Evolutionary conservation across 352 stramenopile species (phyloP).

Genomic region (Pseudoperonospora humuli): DNA sequence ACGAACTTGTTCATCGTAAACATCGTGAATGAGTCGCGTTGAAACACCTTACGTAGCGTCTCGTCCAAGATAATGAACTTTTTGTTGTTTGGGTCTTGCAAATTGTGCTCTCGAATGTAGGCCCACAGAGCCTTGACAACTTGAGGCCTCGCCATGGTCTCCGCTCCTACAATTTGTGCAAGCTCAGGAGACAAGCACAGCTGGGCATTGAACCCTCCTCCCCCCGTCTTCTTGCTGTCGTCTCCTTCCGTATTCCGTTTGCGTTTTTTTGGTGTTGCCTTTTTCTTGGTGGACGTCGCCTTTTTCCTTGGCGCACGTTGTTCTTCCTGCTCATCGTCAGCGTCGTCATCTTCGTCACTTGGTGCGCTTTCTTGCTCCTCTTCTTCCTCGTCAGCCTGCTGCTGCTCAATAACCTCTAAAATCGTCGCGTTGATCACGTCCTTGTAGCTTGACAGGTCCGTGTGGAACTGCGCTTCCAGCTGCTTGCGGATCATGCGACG

Average conservation of each 20-base stretch:
- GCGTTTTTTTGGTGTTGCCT: constrained; percentile 43
- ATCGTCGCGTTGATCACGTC: constrained; percentile 81
- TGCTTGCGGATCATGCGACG: constrained; percentile 85
- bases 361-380: constrained; percentile 40
- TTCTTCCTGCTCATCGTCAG: constrained; percentile 33
- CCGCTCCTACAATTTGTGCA: constrained; percentile 68
- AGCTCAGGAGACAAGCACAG: constrained; percentile 74
- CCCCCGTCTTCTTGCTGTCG: constrained; percentile 26
- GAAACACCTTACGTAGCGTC: constrained; percentile 68
- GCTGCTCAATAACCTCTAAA: constrained; percentile 71
- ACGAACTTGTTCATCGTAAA: constrained; percentile 87
- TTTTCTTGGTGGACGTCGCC: constrained; percentile 38
- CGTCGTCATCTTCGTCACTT: constrained; percentile 37
- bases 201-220: constrained; percentile 70
- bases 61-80: constrained; percentile 89
- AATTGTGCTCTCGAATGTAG: constrained; percentile 92
- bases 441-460: constrained; percentile 74
- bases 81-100: constrained; percentile 94
- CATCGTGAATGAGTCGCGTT: constrained; percentile 82
- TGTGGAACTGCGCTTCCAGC: constrained; percentile 68
- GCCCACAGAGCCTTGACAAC: constrained; percentile 95
- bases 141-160: constrained; percentile 85
- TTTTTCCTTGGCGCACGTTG: constrained; percentile 28
- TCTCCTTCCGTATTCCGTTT: constrained; percentile 34
- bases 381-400: constrained; percentile 58